A percentile compares a stretch with the other conserved stretches of the same genome.
These are phyloP conservation scores for Cryptococcus sp. DNA, from an alignment of 1,284 basidiomycete genomes.

Conservation along the genomic window DNA sequence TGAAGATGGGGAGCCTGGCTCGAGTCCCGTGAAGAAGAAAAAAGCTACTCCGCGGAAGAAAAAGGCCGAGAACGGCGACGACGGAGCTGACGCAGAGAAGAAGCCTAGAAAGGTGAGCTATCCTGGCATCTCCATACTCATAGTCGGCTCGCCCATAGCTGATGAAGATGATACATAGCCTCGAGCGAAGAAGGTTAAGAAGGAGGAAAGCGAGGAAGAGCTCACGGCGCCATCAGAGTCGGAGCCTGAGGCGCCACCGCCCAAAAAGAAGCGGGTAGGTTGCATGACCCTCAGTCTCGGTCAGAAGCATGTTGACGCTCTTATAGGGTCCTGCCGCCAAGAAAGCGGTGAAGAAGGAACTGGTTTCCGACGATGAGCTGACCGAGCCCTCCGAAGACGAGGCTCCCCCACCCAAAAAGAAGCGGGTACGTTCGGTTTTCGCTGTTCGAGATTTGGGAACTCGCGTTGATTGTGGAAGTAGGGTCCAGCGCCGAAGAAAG, in stretches of 20 bases:
- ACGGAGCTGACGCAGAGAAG: slow-evolving; percentile 9
- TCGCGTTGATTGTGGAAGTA: neutral
- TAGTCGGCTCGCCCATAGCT: neutral
- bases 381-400: slow-evolving; percentile 5
- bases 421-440: slow-evolving; percentile 3
- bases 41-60: slow-evolving; percentile 17
- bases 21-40: slow-evolving; percentile 27
- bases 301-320: neutral
- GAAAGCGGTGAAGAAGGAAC: slow-evolving; percentile 19
- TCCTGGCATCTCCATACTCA: neutral
- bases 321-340: slow-evolving; percentile 5
- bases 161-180: neutral
- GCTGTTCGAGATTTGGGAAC: neutral
- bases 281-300: neutral
- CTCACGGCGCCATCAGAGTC: neutral
- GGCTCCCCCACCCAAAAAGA: slow-evolving; percentile 14
- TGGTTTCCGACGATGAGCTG: slow-evolving; percentile 8
- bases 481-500: slow-evolving; percentile 10
- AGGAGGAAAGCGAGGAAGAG: slow-evolving; percentile 17
- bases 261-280: slow-evolving; percentile 8
- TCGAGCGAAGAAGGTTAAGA: slow-evolving; percentile 18
- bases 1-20: slow-evolving; percentile 15
- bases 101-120: slow-evolving; percentile 15
- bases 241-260: slow-evolving; percentile 11
- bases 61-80: slow-evolving; percentile 41